Conservation (phyloP, 2,329 filamentous ascomycete species). For the Exophiala oligosperma region DNA sequence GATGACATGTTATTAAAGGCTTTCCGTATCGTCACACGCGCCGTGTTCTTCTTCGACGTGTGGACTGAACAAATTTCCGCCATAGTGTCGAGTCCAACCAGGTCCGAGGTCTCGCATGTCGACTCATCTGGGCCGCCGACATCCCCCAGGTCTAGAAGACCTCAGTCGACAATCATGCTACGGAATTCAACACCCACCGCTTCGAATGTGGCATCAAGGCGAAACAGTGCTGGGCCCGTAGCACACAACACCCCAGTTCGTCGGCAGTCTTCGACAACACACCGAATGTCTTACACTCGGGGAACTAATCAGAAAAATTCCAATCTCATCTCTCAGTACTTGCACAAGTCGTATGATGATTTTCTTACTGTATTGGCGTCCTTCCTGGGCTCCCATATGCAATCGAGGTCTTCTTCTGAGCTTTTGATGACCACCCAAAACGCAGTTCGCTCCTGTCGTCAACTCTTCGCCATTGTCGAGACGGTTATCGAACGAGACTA, state of each 20-base stretch:
- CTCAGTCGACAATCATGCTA: background rate
- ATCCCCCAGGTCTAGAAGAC: conserved; percentile 6
- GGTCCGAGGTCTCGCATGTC: conserved; percentile 16
- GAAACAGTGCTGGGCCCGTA: conserved; percentile 18
- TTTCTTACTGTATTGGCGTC: conserved; percentile 90
- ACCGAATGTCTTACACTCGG: conserved; percentile 73
- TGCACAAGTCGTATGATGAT: conserved; percentile 77
- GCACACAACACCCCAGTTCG: conserved; percentile 33
- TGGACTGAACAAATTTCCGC: conserved; percentile 63
- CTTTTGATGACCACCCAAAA: conserved; percentile 79
- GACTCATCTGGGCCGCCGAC: conserved; percentile 2
- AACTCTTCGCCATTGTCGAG: conserved; percentile 77
- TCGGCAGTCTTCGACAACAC: conserved; percentile 59
- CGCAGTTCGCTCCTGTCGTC: conserved; percentile 77
- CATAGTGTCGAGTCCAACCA: conserved; percentile 29
- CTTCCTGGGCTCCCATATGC: conserved; percentile 89
- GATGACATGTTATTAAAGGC: conserved; percentile 93
- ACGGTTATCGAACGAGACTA: conserved; percentile 77
- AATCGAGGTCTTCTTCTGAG: conserved; percentile 86
- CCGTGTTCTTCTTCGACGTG: conserved; percentile 84
- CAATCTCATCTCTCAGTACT: conserved; percentile 78
- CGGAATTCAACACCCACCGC: background rate
- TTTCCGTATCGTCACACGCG: conserved; percentile 90
- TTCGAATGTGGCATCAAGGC: conserved; percentile 3
- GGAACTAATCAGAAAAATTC: conserved; percentile 63